Evolutionary conservation across 441 rosid genomes (phyloP), one percentile per base, ranked within the genome.

Genomic region (Adansonia gregorii): DNA sequence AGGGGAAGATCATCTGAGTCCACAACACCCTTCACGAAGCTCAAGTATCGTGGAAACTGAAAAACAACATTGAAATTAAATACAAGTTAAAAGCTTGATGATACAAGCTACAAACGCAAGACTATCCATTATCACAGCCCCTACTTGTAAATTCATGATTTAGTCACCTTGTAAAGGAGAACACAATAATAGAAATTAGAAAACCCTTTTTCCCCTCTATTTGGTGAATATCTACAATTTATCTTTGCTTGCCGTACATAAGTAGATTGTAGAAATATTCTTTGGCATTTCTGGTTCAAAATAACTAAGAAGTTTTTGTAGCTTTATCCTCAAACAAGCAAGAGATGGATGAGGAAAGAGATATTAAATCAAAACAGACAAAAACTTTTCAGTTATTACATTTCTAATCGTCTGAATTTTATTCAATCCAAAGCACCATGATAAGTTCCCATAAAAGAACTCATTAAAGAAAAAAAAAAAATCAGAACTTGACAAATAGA

Each of bases 1-100:
- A 97, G 98, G 67, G 98, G 98, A 85, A 97, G 98, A 82, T 97
- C 98, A 31, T 97, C 75, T 0, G 98, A 97, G 83, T 97, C 99
- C 56, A 97, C 95, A 31, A 97, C 97, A 85, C 98, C 98, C 87
- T 89, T 97, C 55, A 93, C 99, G 68, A 94, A 94, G 89, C 99
- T 94, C 88, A 97, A 83, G 82, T 97, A 97, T 31, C 98, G 88
- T 0, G 98, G 98, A 78, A 97, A 96, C 98, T 95, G 88, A 86
- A 84, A 84, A 61, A 73, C 6, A 67, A 54, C 52, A 56, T 72
- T 3, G 24, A 27, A 43, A 17, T 67, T 22, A n/a, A 43, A n/a
- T 6, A 12, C 12, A 52, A 51, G 31, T 39, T 55, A 54, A 11
- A 24, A 41, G 72, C 20, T 15, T 76, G 9, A 27, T 15, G 17